phyloP scores from a whole-genome alignment of 805 yeast genomes.

The Wickerhamiella nectarea region DNA sequence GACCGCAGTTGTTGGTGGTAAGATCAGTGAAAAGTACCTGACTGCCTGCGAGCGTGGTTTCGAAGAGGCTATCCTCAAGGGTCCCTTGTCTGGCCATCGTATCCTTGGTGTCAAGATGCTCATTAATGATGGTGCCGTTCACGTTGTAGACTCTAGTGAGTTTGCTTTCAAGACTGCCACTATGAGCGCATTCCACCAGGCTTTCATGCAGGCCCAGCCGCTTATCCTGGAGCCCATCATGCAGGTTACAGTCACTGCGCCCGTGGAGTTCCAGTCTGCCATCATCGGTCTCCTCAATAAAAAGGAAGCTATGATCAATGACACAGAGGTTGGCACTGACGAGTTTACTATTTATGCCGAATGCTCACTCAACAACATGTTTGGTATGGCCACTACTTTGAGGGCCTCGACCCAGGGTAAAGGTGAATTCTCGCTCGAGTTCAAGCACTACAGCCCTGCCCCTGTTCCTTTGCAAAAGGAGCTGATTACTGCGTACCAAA shows the following conservation, averaged over 20 bases:
- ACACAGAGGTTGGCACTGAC: constrained; percentile 86
- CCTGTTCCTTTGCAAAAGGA: constrained; percentile 82
- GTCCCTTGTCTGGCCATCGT: constrained; percentile 89
- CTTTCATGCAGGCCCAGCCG: constrained; percentile 72
- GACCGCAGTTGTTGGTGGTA: constrained; percentile 90
- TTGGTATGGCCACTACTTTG: constrained; percentile 88
- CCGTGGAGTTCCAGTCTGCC: constrained; percentile 89
- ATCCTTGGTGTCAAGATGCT: constrained; percentile 89
- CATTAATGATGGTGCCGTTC: constrained; percentile 93
- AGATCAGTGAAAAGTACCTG: constrained; percentile 87
- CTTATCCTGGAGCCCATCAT: constrained; percentile 91
- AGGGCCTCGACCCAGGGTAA: constrained; percentile 98
- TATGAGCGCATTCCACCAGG: constrained; percentile 79
- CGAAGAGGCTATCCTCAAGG: constrained; percentile 87
- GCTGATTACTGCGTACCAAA: constrained; percentile 69
- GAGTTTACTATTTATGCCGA: constrained; percentile 90
- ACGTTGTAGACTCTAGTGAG: constrained; percentile 94
- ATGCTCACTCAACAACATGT: constrained; percentile 91
- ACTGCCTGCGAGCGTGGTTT: constrained; percentile 92
- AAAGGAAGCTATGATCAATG: constrained; percentile 80
- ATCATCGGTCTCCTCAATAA: constrained; percentile 87
- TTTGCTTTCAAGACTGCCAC: constrained; percentile 91
- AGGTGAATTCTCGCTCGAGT: constrained; percentile 94
- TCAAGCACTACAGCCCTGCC: constrained; percentile 82
- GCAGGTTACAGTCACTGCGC: constrained; percentile 87